Percentiles rank a stretch among this genome's conserved stretches.
These are phyloP conservation scores for Candida caryicola DNA, from an alignment of 805 yeast species.

Conservation along the genomic window DNA sequence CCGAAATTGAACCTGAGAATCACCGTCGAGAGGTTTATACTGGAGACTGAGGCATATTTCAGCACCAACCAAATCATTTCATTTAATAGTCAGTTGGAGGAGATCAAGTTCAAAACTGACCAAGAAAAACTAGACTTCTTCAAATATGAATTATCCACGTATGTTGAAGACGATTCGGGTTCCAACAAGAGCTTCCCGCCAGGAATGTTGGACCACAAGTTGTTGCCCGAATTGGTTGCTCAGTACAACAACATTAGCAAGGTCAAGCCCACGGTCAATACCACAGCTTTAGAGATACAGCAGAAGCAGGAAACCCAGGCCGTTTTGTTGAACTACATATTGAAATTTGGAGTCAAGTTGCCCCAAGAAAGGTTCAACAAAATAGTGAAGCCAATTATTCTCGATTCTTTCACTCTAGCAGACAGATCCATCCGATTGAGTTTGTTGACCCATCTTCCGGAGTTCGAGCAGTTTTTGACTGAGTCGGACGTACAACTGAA, in stretches of 20 bases:
- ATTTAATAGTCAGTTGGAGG: constrained; percentile 53
- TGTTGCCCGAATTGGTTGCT: constrained; percentile 67
- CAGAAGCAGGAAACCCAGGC: constrained; percentile 38
- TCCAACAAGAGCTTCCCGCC: constrained; percentile 34
- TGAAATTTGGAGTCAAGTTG: constrained; percentile 32
- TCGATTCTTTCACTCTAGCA: constrained; percentile 57
- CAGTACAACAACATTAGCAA: constrained; percentile 37
- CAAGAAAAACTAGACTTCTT: constrained; percentile 50
- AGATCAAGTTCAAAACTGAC: constrained; percentile 51
- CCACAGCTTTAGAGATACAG: constrained; percentile 28
- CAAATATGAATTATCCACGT: constrained; percentile 25
- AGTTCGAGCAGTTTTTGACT: constrained; percentile 47
- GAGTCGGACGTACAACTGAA: constrained; percentile 64
- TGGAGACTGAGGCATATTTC: constrained; percentile 24
- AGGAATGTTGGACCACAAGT: constrained; percentile 54
- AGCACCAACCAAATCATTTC: constrained; percentile 46
- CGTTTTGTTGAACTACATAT: constrained; percentile 39
- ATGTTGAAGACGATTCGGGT: constrained; percentile 15
- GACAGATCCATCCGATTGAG: constrained; percentile 78
- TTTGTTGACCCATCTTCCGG: constrained; percentile 62
- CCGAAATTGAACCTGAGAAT: constrained; percentile 33
- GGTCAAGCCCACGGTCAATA: constrained; percentile 23
- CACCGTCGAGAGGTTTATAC: constrained; percentile 26
- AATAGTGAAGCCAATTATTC: constrained; percentile 58
- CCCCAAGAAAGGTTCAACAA: constrained; percentile 35